These are phyloP conservation scores for Pseudocercospora eumusae DNA, from an alignment of 2,329 filamentous ascomycete genomes.

Conservation along the genomic window DNA sequence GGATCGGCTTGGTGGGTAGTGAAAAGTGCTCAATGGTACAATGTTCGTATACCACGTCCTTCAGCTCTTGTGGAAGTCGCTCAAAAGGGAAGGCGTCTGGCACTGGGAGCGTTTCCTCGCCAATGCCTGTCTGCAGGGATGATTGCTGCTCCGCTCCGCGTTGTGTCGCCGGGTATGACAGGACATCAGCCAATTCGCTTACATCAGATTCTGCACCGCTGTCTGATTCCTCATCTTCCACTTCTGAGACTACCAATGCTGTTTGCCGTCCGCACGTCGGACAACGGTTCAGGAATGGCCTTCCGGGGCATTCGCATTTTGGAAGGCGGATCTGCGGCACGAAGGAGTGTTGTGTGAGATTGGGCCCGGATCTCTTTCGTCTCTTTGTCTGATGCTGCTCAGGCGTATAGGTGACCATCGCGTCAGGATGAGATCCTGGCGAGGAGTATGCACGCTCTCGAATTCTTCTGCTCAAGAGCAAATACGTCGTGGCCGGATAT, in stretches of 20 bases:
- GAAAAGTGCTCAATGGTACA: background rate
- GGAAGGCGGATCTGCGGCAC: background rate
- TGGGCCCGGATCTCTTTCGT: background rate
- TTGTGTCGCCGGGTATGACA: background rate
- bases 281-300: background rate
- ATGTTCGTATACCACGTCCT: background rate
- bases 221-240: background rate
- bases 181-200: background rate
- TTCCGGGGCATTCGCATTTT: background rate
- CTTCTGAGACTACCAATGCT: background rate
- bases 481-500: background rate
- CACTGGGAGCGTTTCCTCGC: background rate
- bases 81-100: background rate
- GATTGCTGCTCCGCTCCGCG: background rate
- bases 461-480: background rate
- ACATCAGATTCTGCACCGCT: background rate
- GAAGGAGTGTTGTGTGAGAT: background rate
- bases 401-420: background rate
- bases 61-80: conserved; percentile 1
- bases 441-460: background rate
- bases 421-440: background rate
- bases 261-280: background rate
- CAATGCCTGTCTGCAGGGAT: background rate
- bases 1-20: background rate
- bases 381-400: background rate